These are phyloP conservation scores for Herpetomonas tarakana DNA, from an alignment of 208 protist species.

Conservation along the genomic window DNA sequence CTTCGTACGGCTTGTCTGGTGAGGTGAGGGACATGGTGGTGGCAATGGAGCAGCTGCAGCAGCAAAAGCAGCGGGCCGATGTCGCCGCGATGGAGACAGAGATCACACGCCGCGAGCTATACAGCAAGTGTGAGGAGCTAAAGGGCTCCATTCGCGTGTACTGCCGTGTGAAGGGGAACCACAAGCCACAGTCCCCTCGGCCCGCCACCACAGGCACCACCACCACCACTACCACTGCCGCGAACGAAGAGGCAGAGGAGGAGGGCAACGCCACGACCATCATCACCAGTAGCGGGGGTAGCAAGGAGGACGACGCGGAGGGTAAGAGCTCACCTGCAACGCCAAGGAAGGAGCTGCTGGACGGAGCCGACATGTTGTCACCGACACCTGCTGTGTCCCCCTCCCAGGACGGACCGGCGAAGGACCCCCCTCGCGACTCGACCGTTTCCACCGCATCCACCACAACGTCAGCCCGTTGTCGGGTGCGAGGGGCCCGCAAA, in stretches of 20 bases:
- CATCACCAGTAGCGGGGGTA: no score
- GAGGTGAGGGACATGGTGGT: slow-evolving; percentile 70
- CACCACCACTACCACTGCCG: background rate
- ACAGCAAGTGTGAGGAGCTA: slow-evolving; percentile 76
- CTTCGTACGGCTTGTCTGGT: slow-evolving; percentile 58
- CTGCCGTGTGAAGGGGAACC: slow-evolving; percentile 77
- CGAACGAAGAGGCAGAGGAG: background rate
- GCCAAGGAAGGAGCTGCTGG: background rate
- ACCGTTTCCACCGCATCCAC: background rate
- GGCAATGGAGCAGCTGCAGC: slow-evolving; percentile 46
- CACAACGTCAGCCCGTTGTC: no score
- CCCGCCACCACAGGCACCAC: background rate
- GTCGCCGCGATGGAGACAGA: slow-evolving; percentile 50
- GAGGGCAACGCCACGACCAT: no score
- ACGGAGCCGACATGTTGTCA: background rate
- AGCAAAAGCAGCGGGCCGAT: slow-evolving; percentile 17
- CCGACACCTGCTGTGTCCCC: background rate
- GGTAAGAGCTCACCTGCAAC: background rate
- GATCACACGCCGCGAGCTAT: slow-evolving; percentile 68
- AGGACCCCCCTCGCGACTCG: background rate
- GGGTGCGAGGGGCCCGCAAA: no score
- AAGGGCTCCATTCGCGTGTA: slow-evolving; percentile 91
- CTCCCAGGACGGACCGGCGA: background rate
- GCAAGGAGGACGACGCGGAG: background rate
- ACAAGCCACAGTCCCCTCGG: background rate